phyloP scores from a whole-genome alignment of 768 basidiomycete species.

The Suillus decipiens region DNA sequence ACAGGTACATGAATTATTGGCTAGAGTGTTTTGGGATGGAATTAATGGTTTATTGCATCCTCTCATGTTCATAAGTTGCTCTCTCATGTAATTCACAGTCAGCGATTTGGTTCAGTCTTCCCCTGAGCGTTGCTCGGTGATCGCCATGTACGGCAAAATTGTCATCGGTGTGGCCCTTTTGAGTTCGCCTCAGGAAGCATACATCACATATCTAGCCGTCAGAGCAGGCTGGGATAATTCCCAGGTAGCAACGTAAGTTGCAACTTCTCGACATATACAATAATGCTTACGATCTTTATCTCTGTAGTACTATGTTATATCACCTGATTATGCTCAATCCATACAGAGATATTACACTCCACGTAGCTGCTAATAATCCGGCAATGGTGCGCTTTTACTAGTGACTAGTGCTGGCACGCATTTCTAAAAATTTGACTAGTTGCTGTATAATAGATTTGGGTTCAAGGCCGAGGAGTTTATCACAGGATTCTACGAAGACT shows the following conservation, averaged over 20 bases:
- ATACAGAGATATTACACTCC: conserved; percentile 75
- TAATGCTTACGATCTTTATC: not conserved
- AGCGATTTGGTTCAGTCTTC: conserved; percentile 66
- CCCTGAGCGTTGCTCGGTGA: conserved; percentile 74
- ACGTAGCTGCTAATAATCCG: conserved; percentile 79
- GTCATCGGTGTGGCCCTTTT: conserved; percentile 77
- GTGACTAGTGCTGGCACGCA: conserved; percentile 11
- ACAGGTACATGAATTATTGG: conserved; percentile 73
- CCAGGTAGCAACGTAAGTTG: conserved; percentile 69
- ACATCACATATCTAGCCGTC: conserved; percentile 82
- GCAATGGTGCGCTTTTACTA: conserved; percentile 57
- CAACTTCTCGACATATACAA: not conserved
- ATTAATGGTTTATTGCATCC: conserved; percentile 57
- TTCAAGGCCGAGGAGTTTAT: conserved; percentile 88
- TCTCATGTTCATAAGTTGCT: conserved; percentile 11
- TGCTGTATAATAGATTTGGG: conserved; percentile 83
- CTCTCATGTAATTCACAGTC: conserved; percentile 45
- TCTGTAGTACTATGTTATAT: conserved; percentile 69
- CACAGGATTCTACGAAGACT: conserved; percentile 81
- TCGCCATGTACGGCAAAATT: conserved; percentile 68
- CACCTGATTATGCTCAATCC: conserved; percentile 74
- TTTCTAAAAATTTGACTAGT: conserved; percentile 36
- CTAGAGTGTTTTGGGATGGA: conserved; percentile 73
- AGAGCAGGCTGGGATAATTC: conserved; percentile 80
- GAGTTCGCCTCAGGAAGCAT: conserved; percentile 78